Evolutionary conservation across 2,329 filamentous ascomycete species (phyloP), one percentile per base, ranked within the genome.

Genomic region (Cladorrhinum sp.): DNA sequence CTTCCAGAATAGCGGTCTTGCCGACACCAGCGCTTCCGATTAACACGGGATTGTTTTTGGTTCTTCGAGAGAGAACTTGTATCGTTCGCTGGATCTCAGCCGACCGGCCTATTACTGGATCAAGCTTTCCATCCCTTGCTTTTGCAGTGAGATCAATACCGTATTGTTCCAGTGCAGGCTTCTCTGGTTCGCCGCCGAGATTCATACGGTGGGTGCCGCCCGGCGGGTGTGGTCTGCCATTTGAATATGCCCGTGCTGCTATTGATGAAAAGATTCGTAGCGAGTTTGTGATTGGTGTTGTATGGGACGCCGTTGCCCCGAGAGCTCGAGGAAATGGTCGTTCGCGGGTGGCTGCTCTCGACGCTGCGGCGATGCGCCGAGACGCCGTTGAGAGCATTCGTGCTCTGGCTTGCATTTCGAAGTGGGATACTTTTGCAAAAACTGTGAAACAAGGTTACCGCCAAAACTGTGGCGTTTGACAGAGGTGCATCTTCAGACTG

Each of bases 171-270:
- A 98, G 78, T 0, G 95, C 93, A 2, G 93, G 81, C 76, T 97
- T 96, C 75, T 97, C 81, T 50, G 84, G 82, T 68, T 84, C 84
- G 26, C 80, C 89, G 59, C 91, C 85, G 73, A 98, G 77, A 72
- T 98, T 87, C 93, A 98, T 98, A 66, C 89, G 90, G 76, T 97
- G 92, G 1, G 92, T 97, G 59, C 93, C 93, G 55, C 94, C 94
- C 0, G 94, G 92, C 1, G 92, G 93, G 66, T 95, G 91, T 64
- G 92, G 91, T 62, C 89, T 81, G 69, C 90, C 88, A 79, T 86
- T 87, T 62, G 87, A 82, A 75, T 90, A 90, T 53, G 71, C 74
- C 59, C 87, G 81, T 12, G 75, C 67, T 14, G 76, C 67, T 42
- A 74, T 67, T 9, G 72, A 72, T 2, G 83, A 79, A 5, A 79